Conservation (phyloP, 371 early-diverging fungal genomes). For the Rhizopus arrhizus region DNA sequence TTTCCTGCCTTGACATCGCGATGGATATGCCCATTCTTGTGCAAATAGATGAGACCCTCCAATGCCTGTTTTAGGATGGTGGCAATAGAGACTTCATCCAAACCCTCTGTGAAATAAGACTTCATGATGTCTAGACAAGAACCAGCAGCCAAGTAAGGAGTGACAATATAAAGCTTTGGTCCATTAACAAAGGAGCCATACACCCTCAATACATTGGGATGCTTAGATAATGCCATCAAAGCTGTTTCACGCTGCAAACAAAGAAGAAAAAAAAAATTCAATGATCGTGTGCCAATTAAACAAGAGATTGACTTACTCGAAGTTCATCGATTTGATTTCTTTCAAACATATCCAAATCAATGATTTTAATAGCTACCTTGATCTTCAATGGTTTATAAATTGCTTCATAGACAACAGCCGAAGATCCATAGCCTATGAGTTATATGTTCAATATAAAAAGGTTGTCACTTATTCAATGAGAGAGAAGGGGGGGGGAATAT, state of each 20-base stretch:
- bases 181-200: slow-evolving; percentile 82
- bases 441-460: neutral
- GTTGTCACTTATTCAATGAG: neutral
- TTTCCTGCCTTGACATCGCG: slow-evolving; percentile 92
- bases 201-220: slow-evolving; percentile 82
- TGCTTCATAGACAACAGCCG: slow-evolving; percentile 84
- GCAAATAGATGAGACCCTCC: slow-evolving; percentile 86
- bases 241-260: slow-evolving; percentile 76
- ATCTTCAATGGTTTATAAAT: slow-evolving; percentile 73
- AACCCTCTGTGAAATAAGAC: slow-evolving; percentile 75
- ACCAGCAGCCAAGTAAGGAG: slow-evolving; percentile 83
- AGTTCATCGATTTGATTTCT: slow-evolving; percentile 92
- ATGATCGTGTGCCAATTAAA: no score
- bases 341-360: slow-evolving; percentile 92
- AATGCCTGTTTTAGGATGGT: slow-evolving; percentile 82
- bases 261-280: slow-evolving; percentile 1
- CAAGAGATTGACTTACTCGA: slow-evolving; percentile 49
- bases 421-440: slow-evolving; percentile 81
- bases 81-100: slow-evolving; percentile 81
- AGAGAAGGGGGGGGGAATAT: slow-evolving; percentile 23
- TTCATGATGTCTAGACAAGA: slow-evolving; percentile 90
- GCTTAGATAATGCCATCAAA: slow-evolving; percentile 84
- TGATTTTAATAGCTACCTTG: slow-evolving; percentile 83
- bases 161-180: slow-evolving; percentile 79
- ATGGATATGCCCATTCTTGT: slow-evolving; percentile 86